Evolutionary conservation across 441 rosid species (phyloP).

Genomic region (Euphorbia corollata): DNA sequence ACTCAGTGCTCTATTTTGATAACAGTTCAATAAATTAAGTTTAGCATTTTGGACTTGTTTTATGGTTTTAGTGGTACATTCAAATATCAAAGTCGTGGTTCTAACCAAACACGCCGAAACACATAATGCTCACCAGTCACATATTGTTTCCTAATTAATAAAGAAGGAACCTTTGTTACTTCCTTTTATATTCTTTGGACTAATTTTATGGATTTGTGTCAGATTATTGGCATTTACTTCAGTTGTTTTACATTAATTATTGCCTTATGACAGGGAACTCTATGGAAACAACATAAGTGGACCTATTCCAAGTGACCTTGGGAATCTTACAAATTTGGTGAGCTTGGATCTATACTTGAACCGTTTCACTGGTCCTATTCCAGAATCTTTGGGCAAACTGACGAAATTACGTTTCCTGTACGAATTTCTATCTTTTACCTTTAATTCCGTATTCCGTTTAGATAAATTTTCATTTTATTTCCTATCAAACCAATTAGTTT

Average conservation of each 20-base stretch:
- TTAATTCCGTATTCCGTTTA: background rate
- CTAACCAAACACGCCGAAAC: background rate
- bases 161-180: background rate
- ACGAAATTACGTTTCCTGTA: conserved; percentile 91
- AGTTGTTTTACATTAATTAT: background rate
- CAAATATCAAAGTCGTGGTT: background rate
- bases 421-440: conserved; percentile 26
- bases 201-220: background rate
- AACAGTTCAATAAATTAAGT: background rate
- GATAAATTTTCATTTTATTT: background rate
- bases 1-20: background rate
- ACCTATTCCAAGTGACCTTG: conserved; percentile 83
- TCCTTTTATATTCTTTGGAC: background rate
- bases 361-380: conserved; percentile 80
- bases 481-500: background rate
- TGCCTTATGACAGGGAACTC: conserved; percentile 54
- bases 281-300: conserved; percentile 92
- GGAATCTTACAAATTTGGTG: conserved; percentile 82
- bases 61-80: background rate
- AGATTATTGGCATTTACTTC: background rate
- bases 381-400: conserved; percentile 71
- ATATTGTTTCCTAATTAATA: background rate
- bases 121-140: background rate
- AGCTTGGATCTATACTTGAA: conserved; percentile 99
- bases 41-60: background rate